Percentiles rank a stretch among this genome's conserved stretches.
phyloP scores from a whole-genome alignment of 306 rosid genomes.

The Sindora glabra region DNA sequence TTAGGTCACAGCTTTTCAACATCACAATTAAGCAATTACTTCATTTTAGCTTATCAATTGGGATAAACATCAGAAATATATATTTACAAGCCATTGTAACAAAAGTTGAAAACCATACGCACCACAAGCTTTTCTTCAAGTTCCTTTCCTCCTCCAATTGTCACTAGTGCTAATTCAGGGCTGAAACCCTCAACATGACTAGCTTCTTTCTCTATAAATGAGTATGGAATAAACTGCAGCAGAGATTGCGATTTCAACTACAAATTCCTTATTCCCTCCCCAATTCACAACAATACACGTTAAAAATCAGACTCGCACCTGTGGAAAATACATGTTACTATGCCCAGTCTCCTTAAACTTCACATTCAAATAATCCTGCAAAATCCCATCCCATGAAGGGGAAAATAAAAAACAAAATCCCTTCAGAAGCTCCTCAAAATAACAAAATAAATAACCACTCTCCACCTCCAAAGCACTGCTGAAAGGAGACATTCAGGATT shows the following conservation, averaged over 20 bases:
- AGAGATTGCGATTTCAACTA: neutral
- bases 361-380: conserved; percentile 78
- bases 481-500: too few relatives aligned
- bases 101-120: conserved; percentile 12
- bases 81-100: neutral
- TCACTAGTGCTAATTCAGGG: conserved; percentile 87
- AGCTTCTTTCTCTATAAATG: conserved; percentile 96
- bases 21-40: conserved; percentile 4
- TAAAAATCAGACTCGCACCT: conserved; percentile 35
- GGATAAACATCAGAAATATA: neutral
- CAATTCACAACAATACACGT: neutral
- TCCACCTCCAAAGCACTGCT: too few relatives aligned
- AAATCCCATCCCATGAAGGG: neutral
- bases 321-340: conserved; percentile 94
- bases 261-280: neutral
- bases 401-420: neutral
- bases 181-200: conserved; percentile 97
- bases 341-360: conserved; percentile 97
- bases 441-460: too few relatives aligned
- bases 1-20: conserved; percentile 42
- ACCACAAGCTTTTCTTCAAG: conserved; percentile 99
- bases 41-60: neutral
- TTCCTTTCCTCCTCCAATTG: conserved; percentile 96
- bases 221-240: conserved; percentile 88
- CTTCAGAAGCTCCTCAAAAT: neutral